phyloP scores from a whole-genome alignment of 805 yeast genomes.

The Saccharomycopsis olivae region DNA sequence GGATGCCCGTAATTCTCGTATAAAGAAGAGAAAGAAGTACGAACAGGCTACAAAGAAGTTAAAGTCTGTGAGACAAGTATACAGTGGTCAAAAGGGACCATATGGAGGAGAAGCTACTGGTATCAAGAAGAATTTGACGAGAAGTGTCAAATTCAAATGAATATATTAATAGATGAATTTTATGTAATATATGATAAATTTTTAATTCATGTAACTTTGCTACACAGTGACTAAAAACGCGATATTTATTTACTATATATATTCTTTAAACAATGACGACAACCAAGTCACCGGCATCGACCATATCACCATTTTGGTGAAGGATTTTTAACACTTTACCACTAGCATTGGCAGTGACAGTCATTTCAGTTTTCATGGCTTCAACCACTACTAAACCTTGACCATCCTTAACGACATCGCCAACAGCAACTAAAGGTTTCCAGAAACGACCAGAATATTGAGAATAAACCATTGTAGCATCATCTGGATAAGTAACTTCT shows the following conservation, averaged over 20 bases:
- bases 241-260: no score
- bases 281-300: conserved; percentile 92
- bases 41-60: conserved; percentile 91
- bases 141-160: conserved; percentile 58
- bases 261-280: conserved; percentile 56
- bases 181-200: no score
- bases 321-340: conserved; percentile 67
- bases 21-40: conserved; percentile 95
- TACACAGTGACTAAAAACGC: no score
- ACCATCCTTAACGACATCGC: conserved; percentile 62
- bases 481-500: conserved; percentile 58
- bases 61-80: conserved; percentile 84
- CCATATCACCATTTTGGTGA: conserved; percentile 89
- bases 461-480: conserved; percentile 77
- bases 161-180: no score
- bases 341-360: conserved; percentile 55
- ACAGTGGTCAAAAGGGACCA: conserved; percentile 60
- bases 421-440: conserved; percentile 78
- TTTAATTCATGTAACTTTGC: not conserved
- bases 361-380: conserved; percentile 99
- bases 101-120: conserved; percentile 95
- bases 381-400: conserved; percentile 84
- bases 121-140: conserved; percentile 88
- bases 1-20: conserved; percentile 91
- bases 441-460: conserved; percentile 97